Base-by-base conservation (phyloP, 2,329 filamentous ascomycete genomes). In the Alternaria triticimaculans region DNA sequence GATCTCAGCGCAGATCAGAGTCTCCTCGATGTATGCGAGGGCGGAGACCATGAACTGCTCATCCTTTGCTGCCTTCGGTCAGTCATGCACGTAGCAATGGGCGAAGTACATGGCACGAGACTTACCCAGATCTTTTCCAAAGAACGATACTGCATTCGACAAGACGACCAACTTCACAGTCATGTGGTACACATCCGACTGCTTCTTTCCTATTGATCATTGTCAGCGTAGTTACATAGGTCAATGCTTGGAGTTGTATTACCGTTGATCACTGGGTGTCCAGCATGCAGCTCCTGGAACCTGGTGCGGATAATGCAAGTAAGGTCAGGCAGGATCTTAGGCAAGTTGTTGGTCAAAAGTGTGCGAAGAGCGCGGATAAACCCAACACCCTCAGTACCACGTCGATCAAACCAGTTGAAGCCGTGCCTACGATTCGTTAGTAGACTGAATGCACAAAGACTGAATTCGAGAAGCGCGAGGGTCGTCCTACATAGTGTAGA, bases 371-470 rank as follows among this genome's bases (percentile, higher is more conserved):
- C 62, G 1, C 66, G 55, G 11, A 75, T 58, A 23, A 78, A 76
- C 0, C 68, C 70, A 6, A 72, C 66, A 2, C 76, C 75, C 37
- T 77, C 75, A 9, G 62, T 69, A 6, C 75, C 74, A 25, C 73
- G 51, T 1, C 48, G 55, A 28, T 78, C 71, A 44, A 69, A 67
- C 76, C 76, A 79, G 44, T 78, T 72, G 63, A 78, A 77, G 8
- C 71, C 68, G 18, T 68, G 48, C 75, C 60, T 63, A 73, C 72
- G 0, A 71, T 68, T 30, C 71, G 73, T 12, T 61, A 60, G 66
- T 50, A 18, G 28, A 20, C n/a, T 8, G 18, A 28, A 15, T 44
- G 18, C 20, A 44, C 25, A 8, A 43, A 5, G 53, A 55, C 3
- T 15, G 33, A 2, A 10, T 3, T 14, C 33, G 23, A 20, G n/a